Evolutionary conservation across 768 basidiomycete species (phyloP).

Genomic region (Hygrocybe punicea): DNA sequence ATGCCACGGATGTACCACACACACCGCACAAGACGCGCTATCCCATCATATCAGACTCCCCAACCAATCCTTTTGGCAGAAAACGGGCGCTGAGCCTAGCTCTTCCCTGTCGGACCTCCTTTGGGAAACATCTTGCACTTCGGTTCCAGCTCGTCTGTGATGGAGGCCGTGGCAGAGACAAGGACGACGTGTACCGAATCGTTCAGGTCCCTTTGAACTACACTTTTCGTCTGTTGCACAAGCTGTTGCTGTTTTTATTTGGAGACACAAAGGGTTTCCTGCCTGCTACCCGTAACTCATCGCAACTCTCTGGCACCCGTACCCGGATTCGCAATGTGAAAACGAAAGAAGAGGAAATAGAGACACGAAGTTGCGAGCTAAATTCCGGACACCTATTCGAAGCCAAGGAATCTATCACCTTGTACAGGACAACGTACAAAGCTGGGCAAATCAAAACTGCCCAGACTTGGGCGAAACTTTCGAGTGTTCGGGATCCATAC

Average conservation of each 20-base stretch:
- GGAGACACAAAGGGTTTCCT: no score
- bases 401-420: conserved; percentile 45
- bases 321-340: no score
- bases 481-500: conserved; percentile 52
- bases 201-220: conserved; percentile 70
- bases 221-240: conserved; percentile 62
- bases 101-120: conserved; percentile 8
- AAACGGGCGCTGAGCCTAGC: conserved; percentile 1
- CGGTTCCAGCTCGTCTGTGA: conserved; percentile 10
- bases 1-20: not conserved
- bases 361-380: conserved; percentile 14
- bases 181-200: conserved; percentile 52
- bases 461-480: conserved; percentile 47
- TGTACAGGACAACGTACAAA: conserved; percentile 38
- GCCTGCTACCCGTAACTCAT: no score
- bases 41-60: conserved; percentile 8
- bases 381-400: conserved; percentile 58
- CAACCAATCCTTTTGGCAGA: conserved; percentile 12
- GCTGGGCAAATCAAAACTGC: conserved; percentile 55
- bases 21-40: not conserved
- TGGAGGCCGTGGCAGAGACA: not conserved
- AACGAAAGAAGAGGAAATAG: not conserved
- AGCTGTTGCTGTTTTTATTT: conserved; percentile 61
- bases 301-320: no score
- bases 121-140: conserved; percentile 10